Percentiles rank a stretch among this genome's conserved stretches.
These are phyloP conservation scores for Phytopythium delawarense DNA, from an alignment of 352 stramenopile species.

Conservation along the genomic window DNA sequence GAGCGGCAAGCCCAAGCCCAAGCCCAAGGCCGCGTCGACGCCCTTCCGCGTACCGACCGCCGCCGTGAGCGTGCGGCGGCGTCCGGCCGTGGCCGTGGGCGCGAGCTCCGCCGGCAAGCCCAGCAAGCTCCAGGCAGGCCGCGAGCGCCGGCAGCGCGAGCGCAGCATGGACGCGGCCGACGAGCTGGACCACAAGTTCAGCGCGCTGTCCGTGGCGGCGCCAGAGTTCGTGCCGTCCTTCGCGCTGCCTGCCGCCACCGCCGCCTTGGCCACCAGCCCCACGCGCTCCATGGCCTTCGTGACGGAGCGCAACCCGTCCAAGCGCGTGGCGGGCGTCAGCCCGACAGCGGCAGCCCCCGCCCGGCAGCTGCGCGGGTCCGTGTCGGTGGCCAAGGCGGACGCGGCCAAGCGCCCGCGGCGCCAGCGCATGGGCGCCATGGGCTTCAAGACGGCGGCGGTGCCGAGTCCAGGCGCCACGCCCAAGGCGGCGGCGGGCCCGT, in stretches of 20 bases:
- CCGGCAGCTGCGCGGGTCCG: background rate
- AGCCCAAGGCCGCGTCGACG: conserved; percentile 9
- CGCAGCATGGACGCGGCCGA: conserved; percentile 49
- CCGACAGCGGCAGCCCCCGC: background rate
- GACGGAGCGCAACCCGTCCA: conserved; percentile 25
- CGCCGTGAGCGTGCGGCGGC: background rate
- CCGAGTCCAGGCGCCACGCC: background rate
- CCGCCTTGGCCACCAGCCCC: conserved; percentile 3
- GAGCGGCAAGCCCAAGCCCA: background rate
- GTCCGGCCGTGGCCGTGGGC: conserved; percentile 9
- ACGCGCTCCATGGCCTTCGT: conserved; percentile 51
- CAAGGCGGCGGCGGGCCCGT: conserved; percentile 15
- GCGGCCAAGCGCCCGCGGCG: conserved; percentile 29
- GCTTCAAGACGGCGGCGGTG: conserved; percentile 22
- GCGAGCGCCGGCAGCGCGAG: conserved; percentile 49
- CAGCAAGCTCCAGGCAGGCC: conserved; percentile 51
- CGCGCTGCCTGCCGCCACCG: conserved; percentile 3
- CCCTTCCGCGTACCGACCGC: background rate
- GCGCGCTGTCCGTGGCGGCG: conserved; percentile 45
- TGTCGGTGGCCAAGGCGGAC: background rate
- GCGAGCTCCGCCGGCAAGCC: conserved; percentile 5
- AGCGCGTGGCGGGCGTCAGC: background rate
- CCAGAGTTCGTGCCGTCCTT: conserved; percentile 46
- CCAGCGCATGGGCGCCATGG: conserved; percentile 48
- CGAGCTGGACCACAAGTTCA: conserved; percentile 64